Evolutionary conservation across 768 basidiomycete species (phyloP).

Genomic region (Phlebiopsis flavidoalba): DNA sequence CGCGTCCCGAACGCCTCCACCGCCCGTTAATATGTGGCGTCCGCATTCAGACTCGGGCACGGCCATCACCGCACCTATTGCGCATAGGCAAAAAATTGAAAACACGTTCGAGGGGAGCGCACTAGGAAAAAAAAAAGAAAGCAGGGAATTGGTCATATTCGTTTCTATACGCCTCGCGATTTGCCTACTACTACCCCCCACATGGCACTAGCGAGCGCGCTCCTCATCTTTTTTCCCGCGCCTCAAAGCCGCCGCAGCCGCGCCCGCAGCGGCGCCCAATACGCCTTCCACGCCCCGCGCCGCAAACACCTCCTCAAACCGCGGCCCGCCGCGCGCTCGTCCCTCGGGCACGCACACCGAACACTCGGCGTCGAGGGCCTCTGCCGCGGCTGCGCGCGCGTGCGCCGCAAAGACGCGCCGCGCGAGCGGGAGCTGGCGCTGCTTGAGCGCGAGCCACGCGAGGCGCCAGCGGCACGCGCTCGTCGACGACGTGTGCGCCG

Average conservation of each 20-base stretch:
- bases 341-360: not conserved
- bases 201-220: not conserved
- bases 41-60: not conserved
- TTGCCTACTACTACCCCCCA: not conserved
- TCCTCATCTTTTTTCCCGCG: not conserved
- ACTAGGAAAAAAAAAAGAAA: too few species aligned
- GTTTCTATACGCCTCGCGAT: not conserved
- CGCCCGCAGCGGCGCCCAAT: constrained; percentile 15
- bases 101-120: not conserved
- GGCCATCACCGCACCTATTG: not conserved
- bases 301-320: not conserved
- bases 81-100: not conserved
- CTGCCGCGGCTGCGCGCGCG: not conserved
- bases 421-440: constrained; percentile 24
- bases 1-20: too few species aligned
- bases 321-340: not conserved
- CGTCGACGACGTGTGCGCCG: constrained; percentile 52
- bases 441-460: constrained; percentile 54
- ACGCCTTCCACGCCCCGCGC: constrained; percentile 7
- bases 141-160: not conserved
- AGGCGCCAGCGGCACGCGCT: constrained; percentile 56
- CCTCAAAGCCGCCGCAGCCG: constrained; percentile 6
- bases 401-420: constrained; percentile 6
- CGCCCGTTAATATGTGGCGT: not conserved
- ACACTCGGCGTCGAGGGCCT: not conserved